phyloP scores from a whole-genome alignment of 2,329 filamentous ascomycete species.

The Fusarium ambrosium region DNA sequence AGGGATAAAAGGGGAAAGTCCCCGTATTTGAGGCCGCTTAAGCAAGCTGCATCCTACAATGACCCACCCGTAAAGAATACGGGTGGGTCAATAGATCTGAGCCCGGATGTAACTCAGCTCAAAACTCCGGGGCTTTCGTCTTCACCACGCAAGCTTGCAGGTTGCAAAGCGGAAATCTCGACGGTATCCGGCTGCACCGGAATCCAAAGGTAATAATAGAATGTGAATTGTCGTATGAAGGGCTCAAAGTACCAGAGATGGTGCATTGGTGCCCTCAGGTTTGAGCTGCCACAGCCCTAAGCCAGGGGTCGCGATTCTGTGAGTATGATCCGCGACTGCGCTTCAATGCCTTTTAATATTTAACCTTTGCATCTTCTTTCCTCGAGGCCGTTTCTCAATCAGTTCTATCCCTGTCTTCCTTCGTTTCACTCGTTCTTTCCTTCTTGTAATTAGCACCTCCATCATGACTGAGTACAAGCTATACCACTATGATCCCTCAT shows the following conservation, averaged over 20 bases:
- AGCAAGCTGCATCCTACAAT: not conserved
- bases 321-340: not conserved
- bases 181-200: not conserved
- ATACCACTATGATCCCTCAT: slow-evolving; percentile 63
- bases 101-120: not conserved
- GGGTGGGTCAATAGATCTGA: not conserved
- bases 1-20: not conserved
- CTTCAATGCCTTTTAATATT: not conserved
- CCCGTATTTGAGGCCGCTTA: not conserved
- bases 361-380: not conserved
- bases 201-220: not conserved
- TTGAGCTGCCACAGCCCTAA: not conserved
- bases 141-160: not conserved
- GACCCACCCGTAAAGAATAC: not conserved
- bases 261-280: not conserved
- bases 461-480: slow-evolving; percentile 29
- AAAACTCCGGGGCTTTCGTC: not conserved
- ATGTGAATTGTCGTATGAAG: not conserved
- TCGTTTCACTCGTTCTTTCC: no score
- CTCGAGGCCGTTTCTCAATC: not conserved
- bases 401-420: not conserved
- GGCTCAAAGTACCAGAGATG: not conserved
- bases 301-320: not conserved
- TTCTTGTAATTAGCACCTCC: no score
- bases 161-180: not conserved